A percentile compares a stretch with the other conserved stretches of the same genome.
phyloP scores from a whole-genome alignment of 2,329 filamentous ascomycete genomes.

The Ramularia endophylla region DNA sequence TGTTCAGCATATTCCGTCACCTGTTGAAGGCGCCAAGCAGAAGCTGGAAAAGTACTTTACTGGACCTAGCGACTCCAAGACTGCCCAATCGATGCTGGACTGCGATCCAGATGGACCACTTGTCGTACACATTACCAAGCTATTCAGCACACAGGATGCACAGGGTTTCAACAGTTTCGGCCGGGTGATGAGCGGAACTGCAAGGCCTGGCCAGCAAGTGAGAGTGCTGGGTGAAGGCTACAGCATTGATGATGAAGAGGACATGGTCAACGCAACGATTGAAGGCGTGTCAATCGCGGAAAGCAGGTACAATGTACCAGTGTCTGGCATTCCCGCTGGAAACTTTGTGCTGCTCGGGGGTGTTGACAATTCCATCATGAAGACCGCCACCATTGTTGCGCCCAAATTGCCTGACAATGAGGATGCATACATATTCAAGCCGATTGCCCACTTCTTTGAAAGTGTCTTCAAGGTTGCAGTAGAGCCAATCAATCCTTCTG shows the following conservation, averaged over 20 bases:
- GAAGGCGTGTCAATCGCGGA: conserved; percentile 84
- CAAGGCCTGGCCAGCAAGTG: conserved; percentile 72
- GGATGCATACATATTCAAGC: conserved; percentile 91
- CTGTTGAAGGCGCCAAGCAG: conserved; percentile 67
- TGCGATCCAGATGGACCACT: conserved; percentile 88
- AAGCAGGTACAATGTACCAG: conserved; percentile 86
- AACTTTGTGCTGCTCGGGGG: conserved; percentile 90
- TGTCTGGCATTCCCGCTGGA: conserved; percentile 86
- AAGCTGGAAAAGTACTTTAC: conserved; percentile 87
- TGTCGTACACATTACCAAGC: conserved; percentile 86
- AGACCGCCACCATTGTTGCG: conserved; percentile 85
- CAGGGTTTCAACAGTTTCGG: conserved; percentile 86
- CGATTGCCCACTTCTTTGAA: conserved; percentile 90
- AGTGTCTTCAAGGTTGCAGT: conserved; percentile 97
- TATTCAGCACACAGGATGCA: conserved; percentile 88
- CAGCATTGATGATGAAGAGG: conserved; percentile 94
- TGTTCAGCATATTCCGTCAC: conserved; percentile 81
- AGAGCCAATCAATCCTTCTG: conserved; percentile 95
- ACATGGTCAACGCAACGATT: conserved; percentile 85
- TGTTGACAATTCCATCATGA: conserved; percentile 97
- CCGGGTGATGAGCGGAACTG: conserved; percentile 87
- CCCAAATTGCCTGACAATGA: conserved; percentile 77
- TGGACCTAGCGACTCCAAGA: conserved; percentile 71
- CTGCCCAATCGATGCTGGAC: conserved; percentile 70
- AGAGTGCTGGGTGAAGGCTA: conserved; percentile 93